A percentile compares a stretch with the other conserved stretches of the same genome.
Evolutionary conservation across 306 rosid species (phyloP).

Genomic region (Leucaena leucocephala): DNA sequence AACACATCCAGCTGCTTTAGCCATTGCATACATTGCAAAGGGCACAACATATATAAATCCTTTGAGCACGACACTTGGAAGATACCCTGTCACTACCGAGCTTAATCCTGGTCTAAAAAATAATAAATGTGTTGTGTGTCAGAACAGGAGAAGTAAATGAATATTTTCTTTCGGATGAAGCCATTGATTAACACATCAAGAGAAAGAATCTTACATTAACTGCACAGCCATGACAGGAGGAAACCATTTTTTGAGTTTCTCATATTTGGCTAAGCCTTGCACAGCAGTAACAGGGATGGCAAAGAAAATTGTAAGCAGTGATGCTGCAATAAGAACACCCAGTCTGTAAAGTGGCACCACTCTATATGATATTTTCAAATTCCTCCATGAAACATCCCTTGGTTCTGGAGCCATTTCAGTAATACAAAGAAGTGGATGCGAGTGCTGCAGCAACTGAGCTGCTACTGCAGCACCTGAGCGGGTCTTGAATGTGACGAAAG

Average conservation of each 20-base stretch:
- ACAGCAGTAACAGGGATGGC: constrained; percentile 90
- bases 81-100: constrained; percentile 83
- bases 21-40: constrained; percentile 83
- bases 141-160: constrained; percentile 33
- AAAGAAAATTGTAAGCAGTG: constrained; percentile 81
- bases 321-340: constrained; percentile 68
- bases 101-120: constrained; percentile 84
- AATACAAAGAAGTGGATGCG: constrained; percentile 79
- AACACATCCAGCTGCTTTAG: constrained; percentile 78
- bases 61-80: constrained; percentile 85
- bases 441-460: constrained; percentile 76
- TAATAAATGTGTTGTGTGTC: constrained; percentile 21
- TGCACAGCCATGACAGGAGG: constrained; percentile 90
- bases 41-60: constrained; percentile 81
- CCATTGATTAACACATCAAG: background rate
- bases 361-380: constrained; percentile 61
- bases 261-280: constrained; percentile 93
- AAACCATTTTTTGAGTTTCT: constrained; percentile 88
- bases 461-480: constrained; percentile 73
- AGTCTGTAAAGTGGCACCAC: constrained; percentile 62
- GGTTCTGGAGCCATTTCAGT: constrained; percentile 91
- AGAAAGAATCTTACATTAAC: constrained; percentile 63
- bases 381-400: constrained; percentile 94
- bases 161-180: constrained; percentile 1
- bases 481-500: constrained; percentile 84